phyloP scores from a whole-genome alignment of 805 yeast species.

The Yamadazyma sp. region DNA sequence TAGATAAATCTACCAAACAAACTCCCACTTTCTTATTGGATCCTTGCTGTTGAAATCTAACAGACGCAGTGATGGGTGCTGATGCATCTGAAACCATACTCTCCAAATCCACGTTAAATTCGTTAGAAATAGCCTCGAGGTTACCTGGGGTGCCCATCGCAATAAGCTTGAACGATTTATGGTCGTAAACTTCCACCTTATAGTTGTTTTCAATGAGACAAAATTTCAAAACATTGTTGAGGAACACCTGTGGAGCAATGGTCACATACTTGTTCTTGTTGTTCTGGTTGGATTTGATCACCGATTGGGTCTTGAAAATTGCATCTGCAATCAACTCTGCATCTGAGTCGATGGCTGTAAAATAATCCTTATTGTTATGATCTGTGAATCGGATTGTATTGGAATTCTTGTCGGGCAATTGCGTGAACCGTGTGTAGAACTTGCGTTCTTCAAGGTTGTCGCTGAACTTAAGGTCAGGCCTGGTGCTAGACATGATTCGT shows the following conservation, averaged over 20 bases:
- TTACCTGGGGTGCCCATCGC: conserved; percentile 89
- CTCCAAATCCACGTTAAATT: conserved; percentile 49
- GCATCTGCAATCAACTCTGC: conserved; percentile 81
- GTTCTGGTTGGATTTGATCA: conserved; percentile 60
- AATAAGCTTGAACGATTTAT: conserved; percentile 54
- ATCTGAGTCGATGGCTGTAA: conserved; percentile 68
- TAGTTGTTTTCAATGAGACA: conserved; percentile 69
- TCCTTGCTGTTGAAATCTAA: conserved; percentile 35
- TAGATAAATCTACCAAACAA: conserved; percentile 73
- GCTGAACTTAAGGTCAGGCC: conserved; percentile 43
- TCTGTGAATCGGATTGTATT: conserved; percentile 72
- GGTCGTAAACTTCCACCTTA: conserved; percentile 77
- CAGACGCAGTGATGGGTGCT: conserved; percentile 40
- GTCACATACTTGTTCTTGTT: conserved; percentile 60
- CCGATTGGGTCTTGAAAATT: conserved; percentile 81
- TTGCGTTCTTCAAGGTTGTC: conserved; percentile 43
- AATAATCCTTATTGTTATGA: conserved; percentile 78
- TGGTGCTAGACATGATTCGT: conserved; percentile 38
- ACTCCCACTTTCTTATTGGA: conserved; percentile 64
- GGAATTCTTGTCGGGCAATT: conserved; percentile 48
- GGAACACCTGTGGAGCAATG: conserved; percentile 70
- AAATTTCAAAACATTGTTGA: conserved; percentile 57
- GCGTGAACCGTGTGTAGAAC: conserved; percentile 44
- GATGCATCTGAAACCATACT: conserved; percentile 56
- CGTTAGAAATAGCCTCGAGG: conserved; percentile 49